Conservation (phyloP, 768 basidiomycete species). For the Paxillus rubicundulus region DNA sequence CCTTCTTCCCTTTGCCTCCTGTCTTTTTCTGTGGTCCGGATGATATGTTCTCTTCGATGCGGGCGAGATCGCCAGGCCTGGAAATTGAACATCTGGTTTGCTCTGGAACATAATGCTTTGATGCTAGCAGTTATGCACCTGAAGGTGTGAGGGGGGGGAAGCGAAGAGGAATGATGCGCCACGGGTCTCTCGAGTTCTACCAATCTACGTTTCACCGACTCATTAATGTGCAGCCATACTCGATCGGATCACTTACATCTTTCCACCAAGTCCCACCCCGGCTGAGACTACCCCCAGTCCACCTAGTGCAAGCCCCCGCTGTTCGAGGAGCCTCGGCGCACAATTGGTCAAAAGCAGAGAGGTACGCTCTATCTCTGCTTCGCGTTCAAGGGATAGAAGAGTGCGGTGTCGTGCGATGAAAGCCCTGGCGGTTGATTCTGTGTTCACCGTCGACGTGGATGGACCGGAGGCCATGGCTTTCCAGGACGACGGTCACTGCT, state of each 20-base stretch:
- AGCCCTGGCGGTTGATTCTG: conserved; percentile 37
- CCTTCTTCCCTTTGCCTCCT: conserved; percentile 48
- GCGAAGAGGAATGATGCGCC: conserved; percentile 67
- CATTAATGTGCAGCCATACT: conserved; percentile 6
- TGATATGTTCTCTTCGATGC: conserved; percentile 71
- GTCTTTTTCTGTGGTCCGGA: conserved; percentile 38
- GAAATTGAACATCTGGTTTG: conserved; percentile 6
- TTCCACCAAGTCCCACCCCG: conserved; percentile 88
- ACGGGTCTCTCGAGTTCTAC: conserved; percentile 82
- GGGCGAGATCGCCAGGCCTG: conserved; percentile 86
- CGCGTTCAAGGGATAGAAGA: conserved; percentile 69
- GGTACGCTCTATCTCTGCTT: conserved; percentile 81
- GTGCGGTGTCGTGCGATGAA: conserved; percentile 69
- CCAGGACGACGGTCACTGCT: too few species aligned
- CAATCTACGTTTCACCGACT: conserved; percentile 54
- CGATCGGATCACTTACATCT: conserved; percentile 56
- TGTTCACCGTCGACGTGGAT: neutral
- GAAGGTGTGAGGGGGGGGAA: conserved; percentile 86
- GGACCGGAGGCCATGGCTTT: neutral
- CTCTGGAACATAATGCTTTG: neutral
- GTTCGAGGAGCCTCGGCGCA: conserved; percentile 80
- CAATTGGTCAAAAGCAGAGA: conserved; percentile 81
- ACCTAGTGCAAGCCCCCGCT: conserved; percentile 77
- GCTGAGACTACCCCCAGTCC: conserved; percentile 69
- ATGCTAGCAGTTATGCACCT: conserved; percentile 42